Evolutionary conservation across 2,329 filamentous ascomycete species (phyloP).

Genomic region (Fusarium austroafricanum): DNA sequence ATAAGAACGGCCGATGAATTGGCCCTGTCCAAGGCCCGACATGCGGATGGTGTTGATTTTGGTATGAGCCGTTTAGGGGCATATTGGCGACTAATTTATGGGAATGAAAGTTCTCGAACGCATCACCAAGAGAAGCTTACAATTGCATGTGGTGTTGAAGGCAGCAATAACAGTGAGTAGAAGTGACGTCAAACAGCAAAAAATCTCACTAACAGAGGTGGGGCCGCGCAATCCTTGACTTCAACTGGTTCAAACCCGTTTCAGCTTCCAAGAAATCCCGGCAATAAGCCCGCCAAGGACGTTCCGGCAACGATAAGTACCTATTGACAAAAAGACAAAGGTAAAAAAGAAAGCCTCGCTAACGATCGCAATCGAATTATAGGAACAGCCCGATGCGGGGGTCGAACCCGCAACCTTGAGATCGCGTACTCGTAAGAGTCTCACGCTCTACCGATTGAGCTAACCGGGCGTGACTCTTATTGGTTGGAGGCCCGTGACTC

Average conservation of each 20-base stretch:
- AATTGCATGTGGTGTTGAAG: constrained; percentile 7
- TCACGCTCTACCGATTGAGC: constrained; percentile 69
- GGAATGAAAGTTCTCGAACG: constrained; percentile 5
- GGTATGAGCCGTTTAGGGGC: constrained; percentile 24
- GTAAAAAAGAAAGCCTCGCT: constrained; percentile 30
- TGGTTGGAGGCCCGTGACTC: background rate
- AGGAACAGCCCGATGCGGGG: constrained; percentile 54
- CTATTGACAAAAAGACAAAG: background rate
- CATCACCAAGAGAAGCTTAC: constrained; percentile 23
- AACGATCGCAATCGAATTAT: constrained; percentile 30
- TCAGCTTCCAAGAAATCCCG: background rate
- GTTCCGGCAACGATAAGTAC: background rate
- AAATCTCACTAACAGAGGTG: constrained; percentile 25
- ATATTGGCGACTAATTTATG: constrained; percentile 22
- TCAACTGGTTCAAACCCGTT: background rate
- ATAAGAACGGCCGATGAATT: constrained; percentile 54
- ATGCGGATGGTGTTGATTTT: constrained; percentile 24
- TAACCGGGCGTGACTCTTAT: constrained; percentile 50
- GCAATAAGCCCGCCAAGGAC: background rate
- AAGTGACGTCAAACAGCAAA: constrained; percentile 23
- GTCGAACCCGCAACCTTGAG: constrained; percentile 69
- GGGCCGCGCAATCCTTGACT: constrained; percentile 3
- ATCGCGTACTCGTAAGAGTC: constrained; percentile 66
- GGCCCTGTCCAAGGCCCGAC: constrained; percentile 37
- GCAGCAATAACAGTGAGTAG: background rate